Percentiles rank a stretch among this genome's conserved stretches.
Conservation (phyloP, 805 yeast species). For the Dipodascopsis uninucleata region DNA sequence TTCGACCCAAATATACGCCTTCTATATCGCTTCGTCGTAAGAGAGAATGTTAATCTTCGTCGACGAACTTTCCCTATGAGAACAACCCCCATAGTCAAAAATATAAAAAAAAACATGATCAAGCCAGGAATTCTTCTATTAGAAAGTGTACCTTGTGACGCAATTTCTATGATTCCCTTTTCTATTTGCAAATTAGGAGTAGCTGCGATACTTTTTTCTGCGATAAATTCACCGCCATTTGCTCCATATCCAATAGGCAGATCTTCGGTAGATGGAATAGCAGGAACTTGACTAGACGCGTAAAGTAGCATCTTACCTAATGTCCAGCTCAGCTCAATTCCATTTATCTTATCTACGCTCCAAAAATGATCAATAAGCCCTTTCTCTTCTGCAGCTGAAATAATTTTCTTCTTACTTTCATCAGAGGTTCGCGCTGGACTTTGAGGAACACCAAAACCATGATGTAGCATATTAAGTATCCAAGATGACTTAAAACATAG, state of each 20-base stretch:
- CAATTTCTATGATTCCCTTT: conserved; percentile 1
- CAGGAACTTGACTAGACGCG: conserved; percentile 64
- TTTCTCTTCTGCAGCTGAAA: conserved; percentile 5
- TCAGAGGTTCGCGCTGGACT: conserved; percentile 38
- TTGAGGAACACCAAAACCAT: conserved; percentile 86
- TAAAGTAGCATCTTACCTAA: conserved; percentile 79
- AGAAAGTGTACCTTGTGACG: conserved; percentile 18
- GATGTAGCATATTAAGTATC: conserved; percentile 85
- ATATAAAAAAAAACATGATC: conserved; percentile 17
- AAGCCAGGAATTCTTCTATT: conserved; percentile 23
- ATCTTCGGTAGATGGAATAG: background rate
- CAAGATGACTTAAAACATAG: conserved; percentile 95
- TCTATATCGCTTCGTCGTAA: conserved; percentile 22
- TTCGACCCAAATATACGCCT: conserved; percentile 14
- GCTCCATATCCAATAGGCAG: conserved; percentile 22
- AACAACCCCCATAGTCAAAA: conserved; percentile 19
- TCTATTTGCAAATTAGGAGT: conserved; percentile 7
- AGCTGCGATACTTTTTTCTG: conserved; percentile 9
- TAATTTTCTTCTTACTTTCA: conserved; percentile 41
- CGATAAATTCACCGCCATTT: conserved; percentile 10
- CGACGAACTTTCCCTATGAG: conserved; percentile 20
- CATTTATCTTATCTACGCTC: conserved; percentile 75
- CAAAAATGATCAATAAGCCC: conserved; percentile 54
- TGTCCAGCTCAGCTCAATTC: conserved; percentile 92
- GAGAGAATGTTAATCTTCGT: conserved; percentile 14